Percentiles rank a stretch among this genome's conserved stretches.
These are phyloP conservation scores for Colletotrichum sojae DNA, from an alignment of 2,329 filamentous ascomycete genomes.

Conservation along the genomic window DNA sequence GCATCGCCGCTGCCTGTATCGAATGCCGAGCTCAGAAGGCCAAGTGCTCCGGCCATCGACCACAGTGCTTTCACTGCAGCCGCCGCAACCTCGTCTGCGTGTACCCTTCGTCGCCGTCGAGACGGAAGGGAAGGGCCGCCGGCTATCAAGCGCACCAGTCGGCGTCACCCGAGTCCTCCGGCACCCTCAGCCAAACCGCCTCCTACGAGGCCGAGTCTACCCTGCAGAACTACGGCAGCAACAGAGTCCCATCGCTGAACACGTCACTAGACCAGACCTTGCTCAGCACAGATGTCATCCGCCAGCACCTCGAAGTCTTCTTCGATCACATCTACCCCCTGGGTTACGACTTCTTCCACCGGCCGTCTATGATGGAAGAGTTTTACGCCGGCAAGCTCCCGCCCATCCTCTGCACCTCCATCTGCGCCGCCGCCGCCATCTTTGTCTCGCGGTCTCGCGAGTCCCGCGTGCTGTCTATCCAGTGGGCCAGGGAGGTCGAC, in stretches of 20 bases:
- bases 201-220: slow-evolving; percentile 20
- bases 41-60: slow-evolving; percentile 50
- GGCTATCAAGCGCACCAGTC: slow-evolving; percentile 3
- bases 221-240: neutral
- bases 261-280: slow-evolving; percentile 7
- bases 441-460: slow-evolving; percentile 7
- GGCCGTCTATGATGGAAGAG: slow-evolving; percentile 31
- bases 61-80: slow-evolving; percentile 30
- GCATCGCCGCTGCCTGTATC: slow-evolving; percentile 48
- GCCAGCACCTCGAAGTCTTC: slow-evolving; percentile 26
- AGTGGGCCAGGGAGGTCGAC: slow-evolving; percentile 23
- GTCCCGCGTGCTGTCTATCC: neutral
- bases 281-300: slow-evolving; percentile 30
- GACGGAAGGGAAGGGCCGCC: slow-evolving; percentile 4
- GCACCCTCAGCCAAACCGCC: slow-evolving; percentile 6
- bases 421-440: slow-evolving; percentile 11
- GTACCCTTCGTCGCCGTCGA: slow-evolving; percentile 2
- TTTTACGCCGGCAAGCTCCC: slow-evolving; percentile 23
- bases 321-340: slow-evolving; percentile 34
- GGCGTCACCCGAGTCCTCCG: slow-evolving; percentile 4
- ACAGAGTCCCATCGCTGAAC: neutral
- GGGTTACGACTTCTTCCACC: slow-evolving; percentile 27
- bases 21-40: slow-evolving; percentile 53
- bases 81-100: slow-evolving; percentile 21
- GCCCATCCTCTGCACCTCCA: neutral